Conservation (phyloP, 352 stramenopile genomes). For the Pythium guiyangense region DNA sequence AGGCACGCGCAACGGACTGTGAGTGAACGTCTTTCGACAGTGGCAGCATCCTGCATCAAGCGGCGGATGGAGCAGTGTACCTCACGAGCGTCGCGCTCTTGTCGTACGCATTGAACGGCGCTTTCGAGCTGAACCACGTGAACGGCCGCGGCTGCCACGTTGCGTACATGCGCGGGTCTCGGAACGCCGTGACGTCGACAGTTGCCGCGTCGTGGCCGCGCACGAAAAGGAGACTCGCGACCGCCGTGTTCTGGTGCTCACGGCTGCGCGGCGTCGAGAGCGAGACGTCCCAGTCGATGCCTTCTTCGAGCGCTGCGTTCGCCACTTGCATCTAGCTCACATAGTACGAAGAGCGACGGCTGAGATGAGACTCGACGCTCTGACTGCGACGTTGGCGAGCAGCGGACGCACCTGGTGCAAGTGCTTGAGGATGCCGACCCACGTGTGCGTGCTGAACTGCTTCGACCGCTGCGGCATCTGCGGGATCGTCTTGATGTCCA, state of each 20-base stretch:
- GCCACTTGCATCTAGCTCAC: constrained; percentile 54
- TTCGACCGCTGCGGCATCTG: constrained; percentile 66
- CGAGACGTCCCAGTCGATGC: constrained; percentile 51
- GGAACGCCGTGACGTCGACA: constrained; percentile 29
- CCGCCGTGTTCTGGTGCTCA: constrained; percentile 25
- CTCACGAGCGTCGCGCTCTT: constrained; percentile 58
- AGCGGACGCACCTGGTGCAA: constrained; percentile 44
- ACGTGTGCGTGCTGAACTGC: constrained; percentile 70
- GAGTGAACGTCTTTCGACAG: neutral
- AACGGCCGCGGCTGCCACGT: constrained; percentile 36
- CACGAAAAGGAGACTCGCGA: constrained; percentile 50
- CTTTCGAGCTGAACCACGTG: constrained; percentile 19
- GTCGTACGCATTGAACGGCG: constrained; percentile 57
- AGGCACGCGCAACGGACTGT: neutral
- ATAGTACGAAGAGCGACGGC: neutral
- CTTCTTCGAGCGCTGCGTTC: constrained; percentile 53
- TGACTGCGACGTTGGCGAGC: neutral
- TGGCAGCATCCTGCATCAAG: too few species aligned
- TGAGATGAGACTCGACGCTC: too few species aligned
- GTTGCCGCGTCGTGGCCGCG: constrained; percentile 26
- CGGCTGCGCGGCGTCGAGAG: constrained; percentile 21
- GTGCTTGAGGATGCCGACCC: constrained; percentile 67
- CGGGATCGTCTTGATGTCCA: constrained; percentile 67
- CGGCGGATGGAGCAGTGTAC: constrained; percentile 4
- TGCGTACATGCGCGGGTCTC: constrained; percentile 38